A percentile compares a stretch with the other conserved stretches of the same genome.
Conservation (phyloP, 257 asterid genomes). For the Cinchona pubescens region DNA sequence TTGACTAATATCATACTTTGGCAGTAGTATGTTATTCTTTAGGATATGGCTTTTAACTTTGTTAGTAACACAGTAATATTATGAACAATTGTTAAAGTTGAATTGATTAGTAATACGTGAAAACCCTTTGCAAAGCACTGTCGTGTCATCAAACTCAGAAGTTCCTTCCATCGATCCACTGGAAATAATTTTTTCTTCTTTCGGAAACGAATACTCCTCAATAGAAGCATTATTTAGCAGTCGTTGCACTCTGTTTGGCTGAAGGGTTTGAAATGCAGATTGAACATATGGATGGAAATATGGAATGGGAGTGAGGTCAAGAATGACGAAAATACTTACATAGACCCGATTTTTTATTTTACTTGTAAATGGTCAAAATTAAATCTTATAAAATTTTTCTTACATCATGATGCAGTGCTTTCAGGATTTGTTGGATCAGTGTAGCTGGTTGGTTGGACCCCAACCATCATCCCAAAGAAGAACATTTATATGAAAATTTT, state of each 20-base stretch:
- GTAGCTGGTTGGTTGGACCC: conserved; percentile 21
- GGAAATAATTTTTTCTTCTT: background rate
- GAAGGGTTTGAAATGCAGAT: background rate
- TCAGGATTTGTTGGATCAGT: conserved; percentile 12
- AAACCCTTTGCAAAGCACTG: background rate
- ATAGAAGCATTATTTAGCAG: background rate
- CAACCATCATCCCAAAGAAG: conserved; percentile 15
- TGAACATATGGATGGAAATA: background rate
- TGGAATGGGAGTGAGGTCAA: no score
- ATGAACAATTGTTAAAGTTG: no score
- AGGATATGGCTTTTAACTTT: background rate
- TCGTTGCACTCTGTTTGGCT: background rate
- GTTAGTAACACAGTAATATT: background rate
- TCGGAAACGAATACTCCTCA: background rate
- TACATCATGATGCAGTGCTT: conserved; percentile 4
- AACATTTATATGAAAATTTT: background rate
- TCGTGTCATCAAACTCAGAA: background rate
- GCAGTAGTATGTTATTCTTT: no score
- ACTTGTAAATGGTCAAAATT: no score
- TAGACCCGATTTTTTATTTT: no score
- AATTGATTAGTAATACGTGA: background rate
- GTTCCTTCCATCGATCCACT: background rate
- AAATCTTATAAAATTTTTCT: no score
- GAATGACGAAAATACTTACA: no score
- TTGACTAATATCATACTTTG: background rate